Conservation (phyloP, 108 stramenopile species). For the Nitzschia inconspicua region DNA sequence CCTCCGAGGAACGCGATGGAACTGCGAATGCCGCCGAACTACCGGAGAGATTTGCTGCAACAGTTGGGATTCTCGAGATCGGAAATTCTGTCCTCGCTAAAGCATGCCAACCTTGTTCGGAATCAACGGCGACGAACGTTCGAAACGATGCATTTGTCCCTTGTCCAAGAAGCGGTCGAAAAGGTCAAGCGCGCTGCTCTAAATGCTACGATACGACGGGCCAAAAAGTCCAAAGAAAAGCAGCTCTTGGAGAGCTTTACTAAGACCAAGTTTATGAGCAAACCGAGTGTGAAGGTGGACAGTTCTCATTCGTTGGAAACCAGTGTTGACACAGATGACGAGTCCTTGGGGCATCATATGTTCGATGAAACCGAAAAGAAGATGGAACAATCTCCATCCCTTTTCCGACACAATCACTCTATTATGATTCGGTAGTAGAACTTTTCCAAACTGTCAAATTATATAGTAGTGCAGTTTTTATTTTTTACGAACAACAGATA, state of each 20-base stretch:
- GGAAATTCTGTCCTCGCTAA: not conserved
- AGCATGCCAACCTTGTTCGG: conserved; percentile 2
- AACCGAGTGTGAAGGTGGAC: too few relatives aligned
- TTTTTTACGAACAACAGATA: too few relatives aligned
- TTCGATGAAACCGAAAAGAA: too few relatives aligned
- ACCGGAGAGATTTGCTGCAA: not conserved
- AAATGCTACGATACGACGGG: not conserved
- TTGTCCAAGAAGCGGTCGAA: not conserved
- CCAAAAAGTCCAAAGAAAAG: not conserved
- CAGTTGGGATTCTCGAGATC: conserved; percentile 1
- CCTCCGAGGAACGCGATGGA: not conserved
- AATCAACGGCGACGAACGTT: not conserved
- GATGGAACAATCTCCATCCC: too few relatives aligned
- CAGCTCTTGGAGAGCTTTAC: not conserved
- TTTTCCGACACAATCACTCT: too few relatives aligned
- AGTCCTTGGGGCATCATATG: too few relatives aligned
- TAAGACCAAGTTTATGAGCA: too few relatives aligned
- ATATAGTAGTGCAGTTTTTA: too few relatives aligned
- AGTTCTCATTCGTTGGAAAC: too few relatives aligned
- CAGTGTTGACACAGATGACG: too few relatives aligned
- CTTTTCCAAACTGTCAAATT: too few relatives aligned
- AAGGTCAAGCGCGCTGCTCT: not conserved
- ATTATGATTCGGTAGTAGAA: too few relatives aligned
- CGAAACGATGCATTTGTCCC: not conserved
- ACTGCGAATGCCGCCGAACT: not conserved